These are phyloP conservation scores for Neofusicoccum kwambonambiense DNA, from an alignment of 2,329 filamentous ascomycete species.

Conservation along the genomic window DNA sequence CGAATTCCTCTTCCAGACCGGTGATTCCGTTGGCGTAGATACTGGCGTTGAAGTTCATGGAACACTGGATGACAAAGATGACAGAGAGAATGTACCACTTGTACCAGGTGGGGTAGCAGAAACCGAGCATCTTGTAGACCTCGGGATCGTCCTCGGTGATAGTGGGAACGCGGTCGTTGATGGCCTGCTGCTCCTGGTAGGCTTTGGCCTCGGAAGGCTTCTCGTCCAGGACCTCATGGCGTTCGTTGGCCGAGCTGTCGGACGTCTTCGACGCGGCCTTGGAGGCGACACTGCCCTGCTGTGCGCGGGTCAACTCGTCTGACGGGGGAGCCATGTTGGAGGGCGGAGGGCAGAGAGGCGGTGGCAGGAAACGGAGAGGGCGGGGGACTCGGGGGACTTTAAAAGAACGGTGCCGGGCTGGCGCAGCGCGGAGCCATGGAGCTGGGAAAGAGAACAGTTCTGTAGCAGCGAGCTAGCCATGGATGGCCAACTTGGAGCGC, in stretches of 20 bases:
- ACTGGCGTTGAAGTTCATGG: conserved; percentile 56
- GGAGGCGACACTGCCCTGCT: neutral
- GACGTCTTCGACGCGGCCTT: neutral
- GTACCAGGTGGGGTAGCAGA: conserved; percentile 45
- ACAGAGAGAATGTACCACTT: conserved; percentile 53
- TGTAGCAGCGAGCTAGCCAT: neutral
- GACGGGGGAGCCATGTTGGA: conserved; percentile 3
- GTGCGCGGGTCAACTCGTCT: neutral
- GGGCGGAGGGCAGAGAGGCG: neutral
- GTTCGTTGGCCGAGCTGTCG: conserved; percentile 3
- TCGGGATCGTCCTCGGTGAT: conserved; percentile 13
- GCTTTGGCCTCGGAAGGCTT: neutral
- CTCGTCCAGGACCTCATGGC: neutral
- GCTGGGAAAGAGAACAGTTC: neutral
- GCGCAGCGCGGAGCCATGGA: neutral
- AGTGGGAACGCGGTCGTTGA: conserved; percentile 1
- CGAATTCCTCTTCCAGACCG: conserved; percentile 47
- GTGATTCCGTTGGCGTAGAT: conserved; percentile 50
- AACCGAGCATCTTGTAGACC: conserved; percentile 46
- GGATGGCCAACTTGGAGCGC: neutral
- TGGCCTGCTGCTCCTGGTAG: conserved; percentile 2
- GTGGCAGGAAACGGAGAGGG: neutral
- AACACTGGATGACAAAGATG: conserved; percentile 54
- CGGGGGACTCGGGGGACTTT: neutral
- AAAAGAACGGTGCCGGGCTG: neutral